phyloP scores from a whole-genome alignment of 768 basidiomycete genomes.

The Podaxis mareebaensis region DNA sequence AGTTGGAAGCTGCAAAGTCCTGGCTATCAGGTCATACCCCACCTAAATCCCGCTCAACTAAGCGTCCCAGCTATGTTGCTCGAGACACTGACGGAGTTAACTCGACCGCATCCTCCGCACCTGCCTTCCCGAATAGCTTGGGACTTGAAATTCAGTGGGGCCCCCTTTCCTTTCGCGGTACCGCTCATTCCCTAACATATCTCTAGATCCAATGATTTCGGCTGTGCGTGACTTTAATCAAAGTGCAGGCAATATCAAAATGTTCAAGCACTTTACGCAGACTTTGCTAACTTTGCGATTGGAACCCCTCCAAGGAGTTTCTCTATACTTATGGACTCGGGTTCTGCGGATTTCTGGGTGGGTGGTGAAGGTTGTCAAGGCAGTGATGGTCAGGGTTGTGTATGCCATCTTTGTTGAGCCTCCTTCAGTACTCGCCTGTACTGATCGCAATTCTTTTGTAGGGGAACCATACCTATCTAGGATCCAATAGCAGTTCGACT shows the following conservation, averaged over 20 bases:
- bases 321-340: constrained; percentile 57
- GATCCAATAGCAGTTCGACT: constrained; percentile 55
- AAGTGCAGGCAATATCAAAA: neutral
- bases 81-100: neutral
- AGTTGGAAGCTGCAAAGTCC: constrained; percentile 18
- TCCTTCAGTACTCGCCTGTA: neutral
- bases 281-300: constrained; percentile 31
- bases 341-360: constrained; percentile 66
- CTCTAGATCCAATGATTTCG: constrained; percentile 9
- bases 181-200: neutral
- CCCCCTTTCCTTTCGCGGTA: constrained; percentile 29
- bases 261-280: constrained; percentile 18
- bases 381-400: constrained; percentile 29
- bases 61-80: neutral
- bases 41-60: neutral
- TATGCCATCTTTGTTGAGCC: constrained; percentile 18
- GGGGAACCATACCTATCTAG: constrained; percentile 51
- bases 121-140: constrained; percentile 35
- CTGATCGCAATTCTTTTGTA: constrained; percentile 17
- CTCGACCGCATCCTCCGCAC: constrained; percentile 18
- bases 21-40: neutral
- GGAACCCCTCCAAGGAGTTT: constrained; percentile 55
- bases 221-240: neutral
- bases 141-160: constrained; percentile 60
- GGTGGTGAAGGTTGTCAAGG: constrained; percentile 44